Evolutionary conservation across 495 filamentous ascomycete genomes (phyloP), one percentile per base, ranked within the genome.

Genomic region (Aspergillus homomorphus): DNA sequence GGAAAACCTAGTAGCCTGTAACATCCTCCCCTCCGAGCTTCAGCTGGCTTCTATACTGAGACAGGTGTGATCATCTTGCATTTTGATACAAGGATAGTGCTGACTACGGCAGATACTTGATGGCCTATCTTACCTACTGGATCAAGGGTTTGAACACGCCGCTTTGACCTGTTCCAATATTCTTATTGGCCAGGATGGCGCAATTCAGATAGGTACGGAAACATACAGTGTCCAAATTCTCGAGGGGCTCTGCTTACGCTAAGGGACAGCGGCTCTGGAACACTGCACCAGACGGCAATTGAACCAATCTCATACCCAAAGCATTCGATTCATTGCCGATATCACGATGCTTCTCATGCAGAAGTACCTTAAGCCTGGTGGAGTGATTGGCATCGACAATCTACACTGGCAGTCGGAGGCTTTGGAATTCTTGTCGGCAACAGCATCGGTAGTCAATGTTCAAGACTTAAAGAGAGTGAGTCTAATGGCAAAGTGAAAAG

Each of bases 361-460:
- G 26, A 28, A 28, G 26, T 28, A 28, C 9, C 26, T 49, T 22
- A 74, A 73, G 53, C 56, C 67, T 8, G 69, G 67, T 55, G 62
- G 62, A 12, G 56, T 66, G 19, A 61, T 69, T 51, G 65, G 69
- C 1, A 53, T 74, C 12, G 66, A 70, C 26, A 54, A 68, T 45
- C 45, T 14, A 42, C 48, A 42, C 6, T 59, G 48, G 56, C 38
- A 45, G 16, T 53, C 56, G 15, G 48, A 59, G 28, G 7, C 56
- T 21, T 4, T 59, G 1, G 56, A 30, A 26, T 53, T 59, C 22
- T 42, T 59, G 18, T 59, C 49, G 4, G 33, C 30, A 16, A 53
- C 48, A 9, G 18, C 48, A 46, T 59, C 48, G 0, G 48, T 33
- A 14, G 20, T 8, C 22, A 14, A 33, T 14, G 18, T 59, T 30